Base-by-base conservation (phyloP, 2,329 filamentous ascomycete genomes). In the Pezicula neosporulosa region DNA sequence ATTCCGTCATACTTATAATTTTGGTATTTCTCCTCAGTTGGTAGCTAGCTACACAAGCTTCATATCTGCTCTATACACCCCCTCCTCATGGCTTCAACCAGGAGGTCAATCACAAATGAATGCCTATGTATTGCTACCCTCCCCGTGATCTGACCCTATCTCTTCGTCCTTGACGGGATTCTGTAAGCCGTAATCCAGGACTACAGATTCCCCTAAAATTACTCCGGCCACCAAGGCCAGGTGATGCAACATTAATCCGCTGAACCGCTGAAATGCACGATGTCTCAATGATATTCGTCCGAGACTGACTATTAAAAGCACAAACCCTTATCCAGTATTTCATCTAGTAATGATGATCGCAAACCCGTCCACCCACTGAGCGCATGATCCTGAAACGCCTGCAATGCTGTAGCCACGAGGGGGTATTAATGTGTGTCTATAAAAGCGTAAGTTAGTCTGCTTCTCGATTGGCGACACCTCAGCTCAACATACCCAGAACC, bases 381-480 rank as follows among this genome's bases (percentile, higher is more conserved):
- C 90, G 63, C 85, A 89, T 47, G 88, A 89, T 51, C 94, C 94
- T 10, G 89, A 87, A 56, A 97, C 79, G 53, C 94, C 94, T 55
- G 89, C 92, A 64, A 97, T 86, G 58, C 79, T 89, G 72, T 94
- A 97, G 45, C 93, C 93, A 59, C 88, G 80, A 10, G 94, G 94
- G 47, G 93, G 90, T 60, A 97, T 89, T 54, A 99, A 77, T 33
- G 86, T 94, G 68, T 92, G 87, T 56, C 93, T 97, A 60, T 1
- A 47, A 18, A 43, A 15, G 9, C 16, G 49, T 71, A 62, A 66
- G 60, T 51, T 21, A 12, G 16, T 43, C n/a, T 16, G 42, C 24
- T 48, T 50, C 46, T 43, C 12, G 30, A 33, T 8, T 9, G 47
- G 37, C 15, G 24, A 24, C 38, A 7, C n/a, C 28, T 12, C 36